Base-by-base conservation (phyloP, 2,329 filamentous ascomycete genomes). In the Cladosporium sp. region DNA sequence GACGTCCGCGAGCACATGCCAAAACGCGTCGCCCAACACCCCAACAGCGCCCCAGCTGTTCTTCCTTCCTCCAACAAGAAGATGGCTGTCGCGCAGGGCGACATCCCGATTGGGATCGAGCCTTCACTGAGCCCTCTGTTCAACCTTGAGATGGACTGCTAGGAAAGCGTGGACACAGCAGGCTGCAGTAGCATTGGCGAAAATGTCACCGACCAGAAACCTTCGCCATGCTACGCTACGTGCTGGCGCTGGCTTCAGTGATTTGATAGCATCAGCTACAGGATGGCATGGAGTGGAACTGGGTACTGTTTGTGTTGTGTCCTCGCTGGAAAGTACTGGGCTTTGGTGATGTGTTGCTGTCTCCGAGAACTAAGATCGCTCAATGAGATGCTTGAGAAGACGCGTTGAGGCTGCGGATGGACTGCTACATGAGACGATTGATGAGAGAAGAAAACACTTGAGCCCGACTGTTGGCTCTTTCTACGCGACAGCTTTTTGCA, bases 241-340 rank as follows among this genome's bases (percentile, higher is more conserved):
- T 68, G 68, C 60, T 66, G 63, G 64, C 67, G 67, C 26, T 70
- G 70, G 70, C 66, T 71, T 41, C 59, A 62, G 49, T 68, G 64
- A 66, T 57, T 11, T 32, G 10, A 12, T 10, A 24, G 12, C 49
- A 52, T 52, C 26, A 18, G 47, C 59, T 51, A 70, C 65, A 51
- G 65, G 68, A 47, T 64, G 63, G 61, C 66, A 65, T 44, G 70
- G 70, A 68, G 65, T 70, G 28, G 5, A 11, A 34, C 12, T 55
- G 52, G 30, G 2, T 55, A 55, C 30, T 41, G 55, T 58, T n/a
- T 21, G 10, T 38, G 55, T 41, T 41, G 55, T 58, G 55, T 58
- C 55, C 21, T 14, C 18, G 28, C 15, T 55, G 41, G 4, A 21
- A 2, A 3, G 18, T 47, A 47, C 8, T 47, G 41, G 21, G 41